Evolutionary conservation across 352 stramenopile species (phyloP).

Genomic region (Phytophthora parvispora): DNA sequence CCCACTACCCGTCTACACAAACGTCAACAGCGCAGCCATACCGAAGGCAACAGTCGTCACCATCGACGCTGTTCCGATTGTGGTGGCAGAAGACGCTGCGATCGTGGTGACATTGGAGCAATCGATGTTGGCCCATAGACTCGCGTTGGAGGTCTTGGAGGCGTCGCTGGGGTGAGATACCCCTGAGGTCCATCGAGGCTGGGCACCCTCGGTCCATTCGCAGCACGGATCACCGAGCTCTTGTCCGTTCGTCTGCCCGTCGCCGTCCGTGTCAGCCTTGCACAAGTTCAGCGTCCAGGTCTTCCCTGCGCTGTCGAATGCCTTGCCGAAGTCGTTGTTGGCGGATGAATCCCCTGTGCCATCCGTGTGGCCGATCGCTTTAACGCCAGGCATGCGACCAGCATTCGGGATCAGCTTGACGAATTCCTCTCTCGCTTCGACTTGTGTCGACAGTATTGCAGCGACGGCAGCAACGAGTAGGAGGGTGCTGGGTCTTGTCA

Average conservation of each 20-base stretch:
- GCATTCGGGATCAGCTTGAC: constrained; percentile 49
- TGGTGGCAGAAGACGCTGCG: constrained; percentile 9
- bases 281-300: constrained; percentile 33
- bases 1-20: background rate
- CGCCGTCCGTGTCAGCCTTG: constrained; percentile 46
- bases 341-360: constrained; percentile 8
- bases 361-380: constrained; percentile 45
- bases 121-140: constrained; percentile 36
- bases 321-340: constrained; percentile 25
- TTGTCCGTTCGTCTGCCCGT: constrained; percentile 66
- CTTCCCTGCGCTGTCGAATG: constrained; percentile 12
- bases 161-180: constrained; percentile 43
- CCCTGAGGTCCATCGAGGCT: constrained; percentile 18
- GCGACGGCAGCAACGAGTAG: background rate
- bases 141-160: constrained; percentile 27
- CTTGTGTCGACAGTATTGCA: background rate
- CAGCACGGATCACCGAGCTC: constrained; percentile 76
- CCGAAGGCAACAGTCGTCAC: constrained; percentile 4
- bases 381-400: constrained; percentile 35
- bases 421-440: constrained; percentile 16
- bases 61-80: background rate
- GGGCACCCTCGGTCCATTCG: constrained; percentile 12
- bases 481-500: background rate
- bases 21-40: constrained; percentile 12
- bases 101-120: constrained; percentile 30